A percentile compares a stretch with the other conserved stretches of the same genome.
phyloP scores from a whole-genome alignment of 805 yeast genomes.

The Ogataea glucozyma region DNA sequence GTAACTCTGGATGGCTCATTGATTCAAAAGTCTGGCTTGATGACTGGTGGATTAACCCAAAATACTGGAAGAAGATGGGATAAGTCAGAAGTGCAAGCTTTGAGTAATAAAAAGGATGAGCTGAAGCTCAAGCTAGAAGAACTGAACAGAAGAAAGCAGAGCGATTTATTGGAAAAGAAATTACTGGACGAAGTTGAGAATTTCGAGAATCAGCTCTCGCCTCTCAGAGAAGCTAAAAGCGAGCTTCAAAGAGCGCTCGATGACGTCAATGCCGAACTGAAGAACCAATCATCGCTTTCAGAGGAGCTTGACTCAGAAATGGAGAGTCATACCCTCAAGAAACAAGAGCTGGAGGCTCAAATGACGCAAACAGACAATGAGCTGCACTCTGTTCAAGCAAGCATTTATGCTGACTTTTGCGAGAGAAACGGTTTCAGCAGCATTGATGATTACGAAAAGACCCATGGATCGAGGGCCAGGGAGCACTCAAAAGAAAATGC shows the following conservation, averaged over 20 bases:
- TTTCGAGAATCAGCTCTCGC: constrained; percentile 39
- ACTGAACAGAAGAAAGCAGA: constrained; percentile 47
- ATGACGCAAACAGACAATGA: constrained; percentile 27
- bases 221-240: constrained; percentile 30
- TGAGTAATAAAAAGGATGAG: constrained; percentile 52
- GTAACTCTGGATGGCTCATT: constrained; percentile 84
- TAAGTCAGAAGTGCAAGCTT: constrained; percentile 59
- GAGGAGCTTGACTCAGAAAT: constrained; percentile 27
- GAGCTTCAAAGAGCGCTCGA: constrained; percentile 31
- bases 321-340: constrained; percentile 25
- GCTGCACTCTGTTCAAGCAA: constrained; percentile 39
- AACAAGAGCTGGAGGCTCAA: constrained; percentile 30
- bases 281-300: constrained; percentile 41
- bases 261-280: constrained; percentile 47
- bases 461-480: constrained; percentile 60
- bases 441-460: constrained; percentile 68
- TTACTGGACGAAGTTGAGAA: constrained; percentile 56
- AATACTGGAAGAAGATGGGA: constrained; percentile 65
- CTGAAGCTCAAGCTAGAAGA: constrained; percentile 48
- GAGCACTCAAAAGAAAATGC: constrained; percentile 61
- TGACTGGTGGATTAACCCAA: constrained; percentile 85
- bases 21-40: constrained; percentile 80
- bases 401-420: constrained; percentile 57
- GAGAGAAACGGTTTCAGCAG: constrained; percentile 49
- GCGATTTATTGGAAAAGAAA: constrained; percentile 55